Conservation (phyloP, 768 basidiomycete genomes). For the Boletus bicolor region DNA sequence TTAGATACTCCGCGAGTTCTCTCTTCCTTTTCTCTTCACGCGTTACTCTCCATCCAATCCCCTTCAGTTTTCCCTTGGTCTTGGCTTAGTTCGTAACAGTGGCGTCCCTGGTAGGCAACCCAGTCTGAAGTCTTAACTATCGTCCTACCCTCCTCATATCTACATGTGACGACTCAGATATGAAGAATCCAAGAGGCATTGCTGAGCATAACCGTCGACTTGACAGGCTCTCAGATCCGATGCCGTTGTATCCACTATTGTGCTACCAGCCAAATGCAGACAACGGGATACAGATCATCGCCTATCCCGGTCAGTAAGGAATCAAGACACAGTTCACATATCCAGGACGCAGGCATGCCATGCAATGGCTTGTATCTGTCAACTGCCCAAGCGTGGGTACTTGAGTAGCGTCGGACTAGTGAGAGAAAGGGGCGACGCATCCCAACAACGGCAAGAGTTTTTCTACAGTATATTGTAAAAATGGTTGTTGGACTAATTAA, state of each 20-base stretch:
- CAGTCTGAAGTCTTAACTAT: neutral
- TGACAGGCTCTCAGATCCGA: too few relatives aligned
- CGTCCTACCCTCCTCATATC: neutral
- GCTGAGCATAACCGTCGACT: too few relatives aligned
- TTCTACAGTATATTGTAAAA: too few relatives aligned
- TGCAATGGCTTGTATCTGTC: neutral
- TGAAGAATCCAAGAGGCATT: neutral
- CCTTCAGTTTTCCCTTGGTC: too few relatives aligned
- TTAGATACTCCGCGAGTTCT: too few relatives aligned
- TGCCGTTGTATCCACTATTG: too few relatives aligned
- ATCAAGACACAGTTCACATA: neutral
- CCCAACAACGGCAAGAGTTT: neutral
- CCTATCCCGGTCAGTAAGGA: neutral
- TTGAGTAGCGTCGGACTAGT: too few relatives aligned
- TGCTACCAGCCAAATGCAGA: neutral
- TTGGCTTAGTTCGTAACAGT: too few relatives aligned
- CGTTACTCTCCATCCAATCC: too few relatives aligned
- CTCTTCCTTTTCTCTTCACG: too few relatives aligned
- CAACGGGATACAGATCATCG: neutral
- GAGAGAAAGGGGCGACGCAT: neutral
- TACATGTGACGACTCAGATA: neutral
- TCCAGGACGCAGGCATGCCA: neutral
- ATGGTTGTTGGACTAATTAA: too few relatives aligned
- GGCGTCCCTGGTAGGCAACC: neutral
- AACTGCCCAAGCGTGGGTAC: neutral